Evolutionary conservation across 495 filamentous ascomycete genomes (phyloP).

Genomic region (Tetracladium marchalianum): DNA sequence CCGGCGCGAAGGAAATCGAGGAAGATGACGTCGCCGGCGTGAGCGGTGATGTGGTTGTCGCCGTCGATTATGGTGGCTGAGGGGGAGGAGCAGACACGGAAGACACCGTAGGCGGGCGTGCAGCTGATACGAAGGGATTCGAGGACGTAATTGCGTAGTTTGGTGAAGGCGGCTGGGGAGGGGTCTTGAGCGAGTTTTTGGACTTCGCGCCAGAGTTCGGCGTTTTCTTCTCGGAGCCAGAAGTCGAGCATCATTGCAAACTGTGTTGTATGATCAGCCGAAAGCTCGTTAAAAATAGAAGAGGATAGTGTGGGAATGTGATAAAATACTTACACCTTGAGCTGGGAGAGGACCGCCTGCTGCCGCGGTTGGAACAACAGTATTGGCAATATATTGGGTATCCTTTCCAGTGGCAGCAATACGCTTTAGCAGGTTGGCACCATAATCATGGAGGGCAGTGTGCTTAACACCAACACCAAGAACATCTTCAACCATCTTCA

Average conservation of each 20-base stretch:
- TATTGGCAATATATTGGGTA: constrained; percentile 47
- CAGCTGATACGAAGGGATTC: background rate
- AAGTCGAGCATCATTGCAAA: constrained; percentile 72
- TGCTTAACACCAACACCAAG: too few species aligned
- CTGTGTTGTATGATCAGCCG: too few species aligned
- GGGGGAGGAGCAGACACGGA: constrained; percentile 17
- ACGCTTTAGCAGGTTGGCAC: constrained; percentile 54
- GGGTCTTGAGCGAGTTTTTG: constrained; percentile 35
- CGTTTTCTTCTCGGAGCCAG: constrained; percentile 51
- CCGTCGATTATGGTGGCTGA: constrained; percentile 42
- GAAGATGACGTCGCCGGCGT: constrained; percentile 33
- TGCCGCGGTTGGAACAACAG: constrained; percentile 35
- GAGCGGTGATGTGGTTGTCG: constrained; percentile 29
- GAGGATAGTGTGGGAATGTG: too few species aligned
- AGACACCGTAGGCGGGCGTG: background rate
- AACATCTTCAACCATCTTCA: constrained; percentile 22
- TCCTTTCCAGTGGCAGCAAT: constrained; percentile 54
- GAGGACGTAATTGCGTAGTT: constrained; percentile 1
- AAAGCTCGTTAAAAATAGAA: too few species aligned
- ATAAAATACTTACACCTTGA: constrained; percentile 33
- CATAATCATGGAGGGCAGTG: constrained; percentile 52
- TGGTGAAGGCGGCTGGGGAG: background rate
- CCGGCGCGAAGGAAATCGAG: constrained; percentile 48
- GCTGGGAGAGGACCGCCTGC: constrained; percentile 53
- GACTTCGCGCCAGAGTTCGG: constrained; percentile 45